phyloP scores from a whole-genome alignment of 1,139 yeast genomes.

The Taiozyma sp. region DNA sequence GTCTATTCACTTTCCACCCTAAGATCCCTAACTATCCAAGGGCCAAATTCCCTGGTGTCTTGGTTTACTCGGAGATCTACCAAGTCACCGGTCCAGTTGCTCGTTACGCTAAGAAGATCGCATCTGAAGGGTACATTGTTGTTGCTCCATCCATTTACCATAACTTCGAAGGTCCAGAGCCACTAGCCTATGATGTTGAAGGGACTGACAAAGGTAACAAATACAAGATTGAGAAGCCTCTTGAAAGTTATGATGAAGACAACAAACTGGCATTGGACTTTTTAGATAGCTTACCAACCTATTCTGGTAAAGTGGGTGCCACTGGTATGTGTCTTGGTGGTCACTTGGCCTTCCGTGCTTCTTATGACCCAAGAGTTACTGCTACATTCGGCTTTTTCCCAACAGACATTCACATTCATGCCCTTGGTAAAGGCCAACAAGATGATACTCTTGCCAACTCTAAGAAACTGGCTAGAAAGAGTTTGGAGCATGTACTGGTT shows the following conservation, averaged over 20 bases:
- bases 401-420: conserved; percentile 63
- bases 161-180: conserved; percentile 59
- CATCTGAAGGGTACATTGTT: conserved; percentile 75
- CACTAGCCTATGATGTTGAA: conserved; percentile 64
- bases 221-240: conserved; percentile 62
- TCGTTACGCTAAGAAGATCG: conserved; percentile 72
- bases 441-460: conserved; percentile 63
- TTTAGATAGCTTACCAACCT: conserved; percentile 51
- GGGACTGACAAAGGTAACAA: conserved; percentile 77
- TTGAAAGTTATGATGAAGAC: conserved; percentile 76
- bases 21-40: conserved; percentile 65
- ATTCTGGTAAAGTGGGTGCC: conserved; percentile 73
- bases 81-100: conserved; percentile 75
- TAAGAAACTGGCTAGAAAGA: conserved; percentile 42
- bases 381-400: conserved; percentile 80
- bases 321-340: conserved; percentile 91
- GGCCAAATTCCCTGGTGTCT: conserved; percentile 77
- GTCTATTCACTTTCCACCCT: conserved; percentile 66
- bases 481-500: conserved; percentile 55
- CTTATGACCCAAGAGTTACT: conserved; percentile 58
- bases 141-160: conserved; percentile 80
- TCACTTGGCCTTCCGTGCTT: conserved; percentile 72
- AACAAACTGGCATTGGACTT: conserved; percentile 60
- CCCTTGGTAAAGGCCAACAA: conserved; percentile 49
- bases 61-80: conserved; percentile 77